phyloP scores from a whole-genome alignment of 768 basidiomycete genomes.

The Boletus edulis region DNA sequence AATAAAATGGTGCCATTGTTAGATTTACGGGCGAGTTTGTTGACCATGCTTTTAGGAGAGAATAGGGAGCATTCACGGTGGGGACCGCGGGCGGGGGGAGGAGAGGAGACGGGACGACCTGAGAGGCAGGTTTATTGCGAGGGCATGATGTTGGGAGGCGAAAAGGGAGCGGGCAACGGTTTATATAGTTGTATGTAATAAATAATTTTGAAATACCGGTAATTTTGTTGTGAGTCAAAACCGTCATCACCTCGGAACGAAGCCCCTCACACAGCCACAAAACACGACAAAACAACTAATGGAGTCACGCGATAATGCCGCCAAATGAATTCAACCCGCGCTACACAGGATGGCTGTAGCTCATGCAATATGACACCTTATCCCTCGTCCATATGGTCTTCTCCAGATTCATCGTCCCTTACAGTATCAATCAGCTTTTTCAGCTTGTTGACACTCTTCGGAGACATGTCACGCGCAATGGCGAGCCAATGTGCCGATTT shows the following conservation, averaged over 20 bases:
- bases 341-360: background rate
- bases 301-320: conserved; percentile 25
- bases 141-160: conserved; percentile 38
- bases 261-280: conserved; percentile 30
- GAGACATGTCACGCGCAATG: conserved; percentile 89
- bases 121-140: conserved; percentile 22
- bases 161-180: conserved; percentile 25
- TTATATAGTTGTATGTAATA: conserved; percentile 41
- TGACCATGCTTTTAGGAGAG: conserved; percentile 65
- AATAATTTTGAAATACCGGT: conserved; percentile 28
- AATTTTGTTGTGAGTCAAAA: conserved; percentile 34
- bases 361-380: conserved; percentile 19
- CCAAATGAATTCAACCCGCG: conserved; percentile 1
- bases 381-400: conserved; percentile 76
- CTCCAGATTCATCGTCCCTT: conserved; percentile 54
- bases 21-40: conserved; percentile 76
- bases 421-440: conserved; percentile 73
- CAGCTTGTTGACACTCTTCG: conserved; percentile 83
- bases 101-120: conserved; percentile 8
- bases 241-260: conserved; percentile 28
- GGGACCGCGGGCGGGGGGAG: conserved; percentile 21
- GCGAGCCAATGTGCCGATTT: conserved; percentile 86
- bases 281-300: conserved; percentile 24
- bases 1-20: conserved; percentile 87
- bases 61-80: conserved; percentile 26